Conservation (phyloP, 768 basidiomycete species). For the Lactarius hatsudake region DNA sequence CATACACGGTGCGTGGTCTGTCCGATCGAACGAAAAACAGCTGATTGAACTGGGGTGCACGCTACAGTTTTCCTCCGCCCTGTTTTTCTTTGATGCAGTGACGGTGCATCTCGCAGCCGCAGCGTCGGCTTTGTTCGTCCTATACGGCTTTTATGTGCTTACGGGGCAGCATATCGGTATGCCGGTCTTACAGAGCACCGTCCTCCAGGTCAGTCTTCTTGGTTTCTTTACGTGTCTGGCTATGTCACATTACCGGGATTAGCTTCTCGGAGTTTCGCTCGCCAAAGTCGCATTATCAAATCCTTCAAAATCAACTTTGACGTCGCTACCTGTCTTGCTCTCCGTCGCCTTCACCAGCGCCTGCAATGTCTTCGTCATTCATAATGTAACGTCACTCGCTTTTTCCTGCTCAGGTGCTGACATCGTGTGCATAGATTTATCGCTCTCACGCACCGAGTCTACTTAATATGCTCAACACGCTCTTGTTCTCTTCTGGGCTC, state of each 20-base stretch:
- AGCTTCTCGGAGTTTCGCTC: conserved; percentile 38
- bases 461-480: conserved; percentile 20
- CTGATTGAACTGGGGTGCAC: background rate
- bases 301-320: background rate
- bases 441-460: conserved; percentile 17
- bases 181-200: conserved; percentile 34
- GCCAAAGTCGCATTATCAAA: conserved; percentile 28
- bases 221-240: background rate
- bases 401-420: background rate
- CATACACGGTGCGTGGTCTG: conserved; percentile 17
- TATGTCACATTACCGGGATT: conserved; percentile 14
- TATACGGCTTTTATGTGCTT: conserved; percentile 21
- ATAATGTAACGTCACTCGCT: conserved; percentile 1
- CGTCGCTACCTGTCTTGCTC: conserved; percentile 15
- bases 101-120: conserved; percentile 17
- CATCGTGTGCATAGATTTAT: conserved; percentile 25
- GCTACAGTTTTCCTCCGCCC: conserved; percentile 12
- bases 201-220: conserved; percentile 36
- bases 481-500: conserved; percentile 29
- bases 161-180: conserved; percentile 28
- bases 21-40: background rate
- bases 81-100: conserved; percentile 14
- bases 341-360: conserved; percentile 14
- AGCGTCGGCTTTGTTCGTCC: conserved; percentile 11
- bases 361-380: conserved; percentile 14